phyloP scores from a whole-genome alignment of 768 basidiomycete species.

The Pulveroboletus sp. region DNA sequence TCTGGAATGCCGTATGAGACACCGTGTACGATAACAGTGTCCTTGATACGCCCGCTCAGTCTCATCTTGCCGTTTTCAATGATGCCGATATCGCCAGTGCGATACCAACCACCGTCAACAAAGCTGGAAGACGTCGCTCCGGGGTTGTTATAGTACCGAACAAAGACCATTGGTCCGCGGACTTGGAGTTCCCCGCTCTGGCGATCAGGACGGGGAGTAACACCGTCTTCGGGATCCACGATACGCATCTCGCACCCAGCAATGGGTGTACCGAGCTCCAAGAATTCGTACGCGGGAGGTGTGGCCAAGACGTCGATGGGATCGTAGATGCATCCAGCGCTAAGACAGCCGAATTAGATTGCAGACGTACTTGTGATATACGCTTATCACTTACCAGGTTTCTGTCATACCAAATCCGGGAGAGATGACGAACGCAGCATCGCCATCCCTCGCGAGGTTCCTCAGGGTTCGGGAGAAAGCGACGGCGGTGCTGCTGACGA shows the following conservation, averaged over 20 bases:
- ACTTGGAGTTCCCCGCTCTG: conserved; percentile 2
- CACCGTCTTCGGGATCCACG: conserved; percentile 28
- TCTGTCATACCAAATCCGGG: conserved; percentile 37
- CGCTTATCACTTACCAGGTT: conserved; percentile 29
- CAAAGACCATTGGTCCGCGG: not conserved
- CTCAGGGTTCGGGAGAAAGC: conserved; percentile 34
- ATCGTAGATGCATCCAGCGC: conserved; percentile 41
- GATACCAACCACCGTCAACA: conserved; percentile 49
- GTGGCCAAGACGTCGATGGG: conserved; percentile 21
- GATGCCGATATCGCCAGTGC: conserved; percentile 52
- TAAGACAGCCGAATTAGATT: not conserved
- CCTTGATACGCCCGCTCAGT: conserved; percentile 1
- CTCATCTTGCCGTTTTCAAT: conserved; percentile 32
- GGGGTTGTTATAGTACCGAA: conserved; percentile 1
- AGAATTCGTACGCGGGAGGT: conserved; percentile 28
- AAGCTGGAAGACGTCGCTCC: conserved; percentile 32
- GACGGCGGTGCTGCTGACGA: conserved; percentile 35
- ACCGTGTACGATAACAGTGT: not conserved
- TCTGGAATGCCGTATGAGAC: conserved; percentile 12
- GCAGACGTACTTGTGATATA: not conserved
- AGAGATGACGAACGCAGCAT: conserved; percentile 34
- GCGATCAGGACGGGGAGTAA: conserved; percentile 16
- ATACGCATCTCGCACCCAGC: conserved; percentile 34
- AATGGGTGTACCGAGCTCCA: conserved; percentile 33
- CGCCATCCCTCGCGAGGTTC: conserved; percentile 18